Conservation (phyloP, 2,329 filamentous ascomycete genomes). For the Drechslerella dactyloides region DNA sequence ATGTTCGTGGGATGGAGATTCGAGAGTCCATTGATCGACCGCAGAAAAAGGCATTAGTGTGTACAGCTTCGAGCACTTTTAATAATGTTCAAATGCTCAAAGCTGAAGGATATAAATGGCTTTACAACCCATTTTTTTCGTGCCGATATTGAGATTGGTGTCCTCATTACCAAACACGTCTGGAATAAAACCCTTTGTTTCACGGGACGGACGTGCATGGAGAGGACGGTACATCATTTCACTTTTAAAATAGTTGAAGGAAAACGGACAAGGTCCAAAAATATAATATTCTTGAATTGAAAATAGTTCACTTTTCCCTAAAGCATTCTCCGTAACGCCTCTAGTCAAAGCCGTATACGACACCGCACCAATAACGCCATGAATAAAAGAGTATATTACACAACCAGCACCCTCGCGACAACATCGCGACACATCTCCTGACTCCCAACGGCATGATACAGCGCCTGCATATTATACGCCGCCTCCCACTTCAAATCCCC, state of each 20-base stretch:
- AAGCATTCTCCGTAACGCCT: neutral
- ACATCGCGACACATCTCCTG: conserved; percentile 66
- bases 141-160: conserved; percentile 62
- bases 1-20: neutral
- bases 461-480: conserved; percentile 74
- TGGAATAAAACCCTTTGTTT: conserved; percentile 59
- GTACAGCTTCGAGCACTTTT: conserved; percentile 63
- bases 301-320: neutral
- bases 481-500: conserved; percentile 71
- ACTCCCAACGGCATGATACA: conserved; percentile 71
- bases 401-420: conserved; percentile 60
- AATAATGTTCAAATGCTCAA: conserved; percentile 57
- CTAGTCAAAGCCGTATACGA: too few species aligned
- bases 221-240: conserved; percentile 63
- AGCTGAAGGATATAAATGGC: conserved; percentile 54
- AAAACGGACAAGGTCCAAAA: neutral
- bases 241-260: neutral
- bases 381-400: conserved; percentile 11
- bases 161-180: conserved; percentile 70
- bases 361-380: neutral
- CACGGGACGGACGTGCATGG: conserved; percentile 69
- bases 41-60: conserved; percentile 63
- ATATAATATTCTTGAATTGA: conserved; percentile 4
- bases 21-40: too few species aligned
- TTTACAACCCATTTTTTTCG: conserved; percentile 58